Percentiles rank a stretch among this genome's conserved stretches.
Evolutionary conservation across 2,329 filamentous ascomycete species (phyloP).

Genomic region (Paracorniculantispora psalliotae): DNA sequence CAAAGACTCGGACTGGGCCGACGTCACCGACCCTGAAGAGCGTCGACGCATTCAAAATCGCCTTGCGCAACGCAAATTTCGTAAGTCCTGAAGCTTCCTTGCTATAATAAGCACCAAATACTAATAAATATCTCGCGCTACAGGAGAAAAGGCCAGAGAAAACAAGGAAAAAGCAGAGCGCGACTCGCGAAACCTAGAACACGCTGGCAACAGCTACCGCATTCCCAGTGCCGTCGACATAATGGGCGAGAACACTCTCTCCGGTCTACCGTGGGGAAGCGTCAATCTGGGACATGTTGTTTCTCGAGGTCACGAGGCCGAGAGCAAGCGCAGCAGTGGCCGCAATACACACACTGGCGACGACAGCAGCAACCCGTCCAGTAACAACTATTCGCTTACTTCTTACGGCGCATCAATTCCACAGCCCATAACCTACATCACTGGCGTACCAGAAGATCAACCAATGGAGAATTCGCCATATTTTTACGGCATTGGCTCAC

Average conservation of each 20-base stretch:
- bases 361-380: slow-evolving; percentile 26
- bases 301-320: slow-evolving; percentile 44
- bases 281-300: slow-evolving; percentile 56
- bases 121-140: slow-evolving; percentile 10
- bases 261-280: slow-evolving; percentile 69
- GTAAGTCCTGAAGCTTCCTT: slow-evolving; percentile 41
- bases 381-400: slow-evolving; percentile 12
- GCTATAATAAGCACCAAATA: too few relatives aligned
- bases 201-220: slow-evolving; percentile 60
- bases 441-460: slow-evolving; percentile 29
- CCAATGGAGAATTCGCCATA: slow-evolving; percentile 28
- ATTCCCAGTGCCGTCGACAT: slow-evolving; percentile 56
- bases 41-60: slow-evolving; percentile 71
- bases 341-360: slow-evolving; percentile 27
- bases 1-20: slow-evolving; percentile 61
- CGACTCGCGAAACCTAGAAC: slow-evolving; percentile 56
- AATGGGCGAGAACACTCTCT: slow-evolving; percentile 44
- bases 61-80: slow-evolving; percentile 70
- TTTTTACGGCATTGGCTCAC: slow-evolving; percentile 22
- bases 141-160: slow-evolving; percentile 66
- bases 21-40: slow-evolving; percentile 65
- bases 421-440: slow-evolving; percentile 29
- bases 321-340: slow-evolving; percentile 39
- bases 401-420: slow-evolving; percentile 22
- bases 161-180: slow-evolving; percentile 62